phyloP scores from a whole-genome alignment of 805 yeast genomes.

The Yarrowia bubula region DNA sequence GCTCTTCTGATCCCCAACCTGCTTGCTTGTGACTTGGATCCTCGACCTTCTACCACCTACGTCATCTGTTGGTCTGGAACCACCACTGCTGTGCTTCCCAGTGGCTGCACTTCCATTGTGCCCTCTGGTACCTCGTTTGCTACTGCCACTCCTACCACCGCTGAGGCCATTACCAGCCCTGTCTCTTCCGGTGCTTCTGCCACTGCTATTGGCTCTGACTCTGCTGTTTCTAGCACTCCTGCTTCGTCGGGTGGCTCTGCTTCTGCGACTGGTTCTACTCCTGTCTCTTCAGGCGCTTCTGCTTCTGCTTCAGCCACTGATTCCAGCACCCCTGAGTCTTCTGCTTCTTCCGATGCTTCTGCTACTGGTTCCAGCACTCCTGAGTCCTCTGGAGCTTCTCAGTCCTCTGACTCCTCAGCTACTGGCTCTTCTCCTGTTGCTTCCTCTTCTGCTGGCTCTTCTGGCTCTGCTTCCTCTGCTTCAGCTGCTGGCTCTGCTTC shows the following conservation, averaged over 20 bases:
- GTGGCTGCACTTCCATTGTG: conserved; percentile 5
- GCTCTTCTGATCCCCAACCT: conserved; percentile 21
- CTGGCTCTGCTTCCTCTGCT: no score
- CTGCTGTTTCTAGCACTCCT: no score
- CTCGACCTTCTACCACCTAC: conserved; percentile 22
- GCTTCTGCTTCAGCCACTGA: not conserved
- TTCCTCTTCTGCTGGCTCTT: no score
- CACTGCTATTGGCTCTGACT: no score
- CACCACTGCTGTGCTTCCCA: conserved; percentile 15
- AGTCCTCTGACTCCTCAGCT: no score
- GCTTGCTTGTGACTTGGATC: conserved; percentile 7
- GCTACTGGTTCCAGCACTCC: not conserved
- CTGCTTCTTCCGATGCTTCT: not conserved
- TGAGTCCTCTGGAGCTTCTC: not conserved
- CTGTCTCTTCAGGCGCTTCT: no score
- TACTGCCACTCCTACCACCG: conserved; percentile 1
- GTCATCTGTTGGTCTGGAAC: conserved; percentile 1
- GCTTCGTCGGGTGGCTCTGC: no score
- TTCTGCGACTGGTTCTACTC: no score
- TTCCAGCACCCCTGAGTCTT: not conserved
- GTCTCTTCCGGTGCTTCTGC: no score
- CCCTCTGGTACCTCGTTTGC: conserved; percentile 8
- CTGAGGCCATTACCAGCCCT: no score
- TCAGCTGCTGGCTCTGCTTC: no score
- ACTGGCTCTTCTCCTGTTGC: not conserved